phyloP scores from a whole-genome alignment of 257 asterid species.

The Coffea eugenioides region DNA sequence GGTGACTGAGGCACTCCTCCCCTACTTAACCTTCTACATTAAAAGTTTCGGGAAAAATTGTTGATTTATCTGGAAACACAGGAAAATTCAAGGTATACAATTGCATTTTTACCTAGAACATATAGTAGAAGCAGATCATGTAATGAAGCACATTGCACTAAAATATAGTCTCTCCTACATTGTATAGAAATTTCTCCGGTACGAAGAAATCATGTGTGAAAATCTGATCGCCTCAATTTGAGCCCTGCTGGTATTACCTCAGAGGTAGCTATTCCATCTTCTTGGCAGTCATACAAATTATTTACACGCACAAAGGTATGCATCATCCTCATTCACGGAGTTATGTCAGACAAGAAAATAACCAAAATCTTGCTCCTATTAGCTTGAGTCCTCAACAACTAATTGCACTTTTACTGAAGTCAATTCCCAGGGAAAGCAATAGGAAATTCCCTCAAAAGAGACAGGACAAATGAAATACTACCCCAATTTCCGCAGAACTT shows the following conservation, averaged over 20 bases:
- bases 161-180: neutral
- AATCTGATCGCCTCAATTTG: neutral
- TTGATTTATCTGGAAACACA: neutral
- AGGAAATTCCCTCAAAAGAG: neutral
- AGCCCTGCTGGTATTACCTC: neutral
- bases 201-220: neutral
- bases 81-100: conserved; percentile 1
- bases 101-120: neutral
- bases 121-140: neutral
- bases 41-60: neutral
- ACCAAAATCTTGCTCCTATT: neutral
- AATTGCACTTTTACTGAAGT: neutral
- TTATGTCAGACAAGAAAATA: neutral
- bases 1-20: neutral
- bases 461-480: neutral
- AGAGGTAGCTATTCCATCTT: neutral
- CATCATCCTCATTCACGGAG: neutral
- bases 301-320: neutral
- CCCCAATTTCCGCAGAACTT: neutral
- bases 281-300: neutral
- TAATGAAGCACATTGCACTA: neutral
- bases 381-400: neutral
- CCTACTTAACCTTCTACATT: neutral
- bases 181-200: neutral
- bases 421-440: neutral